Conservation (phyloP, 2,329 filamentous ascomycete species). For the Chaetomiaceae sp. region DNA sequence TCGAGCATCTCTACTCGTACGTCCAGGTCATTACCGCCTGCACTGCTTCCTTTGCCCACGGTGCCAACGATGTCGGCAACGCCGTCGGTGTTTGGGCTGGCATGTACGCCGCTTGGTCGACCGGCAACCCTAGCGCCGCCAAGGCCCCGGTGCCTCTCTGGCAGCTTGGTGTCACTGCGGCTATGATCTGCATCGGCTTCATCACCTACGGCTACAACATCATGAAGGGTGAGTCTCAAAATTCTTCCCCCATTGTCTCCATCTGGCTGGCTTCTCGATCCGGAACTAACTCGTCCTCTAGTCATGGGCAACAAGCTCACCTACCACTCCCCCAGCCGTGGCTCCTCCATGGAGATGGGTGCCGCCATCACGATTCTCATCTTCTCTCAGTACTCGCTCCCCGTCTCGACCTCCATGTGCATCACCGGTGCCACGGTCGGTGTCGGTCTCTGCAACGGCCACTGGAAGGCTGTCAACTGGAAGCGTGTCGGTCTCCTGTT, state of each 20-base stretch:
- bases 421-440: slow-evolving; percentile 76
- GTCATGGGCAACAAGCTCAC: slow-evolving; percentile 81
- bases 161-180: slow-evolving; percentile 67
- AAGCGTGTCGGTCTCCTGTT: slow-evolving; percentile 64
- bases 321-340: slow-evolving; percentile 55
- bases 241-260: background rate
- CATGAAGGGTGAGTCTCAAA: slow-evolving; percentile 60
- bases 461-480: slow-evolving; percentile 68
- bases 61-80: slow-evolving; percentile 73
- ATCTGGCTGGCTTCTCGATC: too few relatives aligned
- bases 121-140: slow-evolving; percentile 53
- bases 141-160: slow-evolving; percentile 67
- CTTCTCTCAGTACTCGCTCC: slow-evolving; percentile 70
- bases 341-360: slow-evolving; percentile 73
- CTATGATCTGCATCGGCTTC: slow-evolving; percentile 61
- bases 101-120: slow-evolving; percentile 64
- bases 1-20: slow-evolving; percentile 65
- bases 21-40: slow-evolving; percentile 63
- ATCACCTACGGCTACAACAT: slow-evolving; percentile 78
- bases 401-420: slow-evolving; percentile 74
- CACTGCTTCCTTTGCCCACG: slow-evolving; percentile 70
- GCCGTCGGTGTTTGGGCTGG: slow-evolving; percentile 65
- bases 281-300: slow-evolving; percentile 27
- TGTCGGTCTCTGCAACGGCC: slow-evolving; percentile 72
- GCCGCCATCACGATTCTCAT: slow-evolving; percentile 71